Base-by-base conservation (phyloP, 108 stramenopile species). In the Discostella pseudostelligera region DNA sequence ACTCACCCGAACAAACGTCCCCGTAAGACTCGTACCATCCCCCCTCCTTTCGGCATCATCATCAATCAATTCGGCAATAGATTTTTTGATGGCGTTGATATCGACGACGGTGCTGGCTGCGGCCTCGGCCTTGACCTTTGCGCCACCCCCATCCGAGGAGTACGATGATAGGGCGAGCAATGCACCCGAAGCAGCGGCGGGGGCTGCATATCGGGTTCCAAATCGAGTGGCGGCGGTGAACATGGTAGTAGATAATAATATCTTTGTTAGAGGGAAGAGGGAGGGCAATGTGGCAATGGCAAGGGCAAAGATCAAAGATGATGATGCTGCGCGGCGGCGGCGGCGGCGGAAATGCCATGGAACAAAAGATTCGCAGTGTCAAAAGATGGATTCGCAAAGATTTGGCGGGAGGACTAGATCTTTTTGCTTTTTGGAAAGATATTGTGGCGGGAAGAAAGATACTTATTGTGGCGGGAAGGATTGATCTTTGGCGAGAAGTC, bases 31-130 rank as follows among this genome's bases (percentile, higher is more conserved):
- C 0, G 89, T 89, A 1, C 93, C 93, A 35, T 94, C 93, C 8
- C 78, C 84, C 19, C 93, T 83, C 42, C 81, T 84, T 56, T 91
- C 88, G 12, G 72, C 81, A 57, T 90, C 88, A 36, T 79, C 65
- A 32, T 91, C 89, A 42, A 94, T 88, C 43, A 94, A 46, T 3
- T 84, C 62, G 25, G 85, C 80, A 54, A 94, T 88, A 40, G 84
- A 61, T 56, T 75, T 81, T 9, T 83, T 86, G 47, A 93, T 81
- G 40, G 86, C 81, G 39, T 66, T 50, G 37, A 93, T 42, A 65
- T 93, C 88, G 13, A 79, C 82, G 37, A 61, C 62, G 14, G 74
- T 28, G 26, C 69, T 74, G 73, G 73, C 53, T 11, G 42, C 32
- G 12, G 53, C 19, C 14, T 56, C 66, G 17, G 48, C 71, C 29